phyloP scores from a whole-genome alignment of 306 rosid genomes.

The Citrullus mucosospermus region DNA sequence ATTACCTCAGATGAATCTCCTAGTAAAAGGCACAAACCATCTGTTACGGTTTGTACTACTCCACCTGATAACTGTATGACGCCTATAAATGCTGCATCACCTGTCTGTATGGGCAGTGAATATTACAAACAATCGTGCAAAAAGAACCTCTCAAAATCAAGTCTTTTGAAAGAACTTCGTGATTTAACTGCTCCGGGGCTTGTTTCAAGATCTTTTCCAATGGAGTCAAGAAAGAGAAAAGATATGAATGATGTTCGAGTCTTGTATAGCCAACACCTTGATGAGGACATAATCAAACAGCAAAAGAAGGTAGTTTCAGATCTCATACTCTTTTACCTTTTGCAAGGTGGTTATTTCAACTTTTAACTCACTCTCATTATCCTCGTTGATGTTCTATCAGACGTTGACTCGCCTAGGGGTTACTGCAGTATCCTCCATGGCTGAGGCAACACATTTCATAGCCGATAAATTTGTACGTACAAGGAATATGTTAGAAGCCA shows the following conservation, averaged over 20 bases:
- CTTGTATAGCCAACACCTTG: slow-evolving; percentile 76
- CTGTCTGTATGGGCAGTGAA: slow-evolving; percentile 75
- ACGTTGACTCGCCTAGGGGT: slow-evolving; percentile 59
- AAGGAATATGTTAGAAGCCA: slow-evolving; percentile 88
- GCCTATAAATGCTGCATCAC: slow-evolving; percentile 47
- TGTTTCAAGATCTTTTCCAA: slow-evolving; percentile 33
- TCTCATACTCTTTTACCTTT: neutral
- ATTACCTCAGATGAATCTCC: slow-evolving; percentile 24
- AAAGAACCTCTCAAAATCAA: slow-evolving; percentile 20
- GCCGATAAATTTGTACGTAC: slow-evolving; percentile 85
- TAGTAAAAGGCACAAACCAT: slow-evolving; percentile 30
- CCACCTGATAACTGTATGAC: slow-evolving; percentile 50
- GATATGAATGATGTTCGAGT: slow-evolving; percentile 60
- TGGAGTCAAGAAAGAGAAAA: slow-evolving; percentile 74
- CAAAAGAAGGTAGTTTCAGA: slow-evolving; percentile 68
- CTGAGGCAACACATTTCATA: slow-evolving; percentile 84
- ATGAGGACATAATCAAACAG: slow-evolving; percentile 53
- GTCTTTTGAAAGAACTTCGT: slow-evolving; percentile 51
- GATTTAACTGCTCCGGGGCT: slow-evolving; percentile 33
- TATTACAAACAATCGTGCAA: slow-evolving; percentile 50
- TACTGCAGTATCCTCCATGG: slow-evolving; percentile 49
- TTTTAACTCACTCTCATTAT: slow-evolving; percentile 13
- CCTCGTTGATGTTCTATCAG: slow-evolving; percentile 32
- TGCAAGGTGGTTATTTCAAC: slow-evolving; percentile 7
- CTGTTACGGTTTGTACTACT: slow-evolving; percentile 31